phyloP scores from a whole-genome alignment of 495 filamentous ascomycete species.

The Aspergillus avenaceus region DNA sequence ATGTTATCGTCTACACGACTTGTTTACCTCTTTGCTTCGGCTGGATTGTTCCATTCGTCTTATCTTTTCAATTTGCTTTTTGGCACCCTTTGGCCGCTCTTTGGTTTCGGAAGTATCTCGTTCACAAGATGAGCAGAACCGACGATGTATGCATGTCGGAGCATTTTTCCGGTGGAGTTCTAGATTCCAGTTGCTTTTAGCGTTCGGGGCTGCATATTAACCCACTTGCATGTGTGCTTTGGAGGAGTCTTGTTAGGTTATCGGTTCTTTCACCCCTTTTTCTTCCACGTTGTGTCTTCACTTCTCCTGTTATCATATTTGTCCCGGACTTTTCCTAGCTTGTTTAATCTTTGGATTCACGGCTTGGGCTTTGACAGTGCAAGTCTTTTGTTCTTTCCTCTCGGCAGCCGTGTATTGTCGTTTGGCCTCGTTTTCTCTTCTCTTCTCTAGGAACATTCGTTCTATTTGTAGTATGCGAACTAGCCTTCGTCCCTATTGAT shows the following conservation, averaged over 20 bases:
- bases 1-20: slow-evolving; percentile 1
- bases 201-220: slow-evolving; percentile 11
- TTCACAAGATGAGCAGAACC: slow-evolving; percentile 6
- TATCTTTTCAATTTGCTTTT: background rate
- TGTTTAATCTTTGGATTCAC: slow-evolving; percentile 1
- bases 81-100: background rate
- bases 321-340: background rate
- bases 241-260: slow-evolving; percentile 12
- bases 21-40: background rate
- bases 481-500: background rate
- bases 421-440: background rate
- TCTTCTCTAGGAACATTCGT: background rate
- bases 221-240: slow-evolving; percentile 11
- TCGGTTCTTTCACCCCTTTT: background rate
- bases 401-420: background rate
- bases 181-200: slow-evolving; percentile 13
- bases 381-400: background rate
- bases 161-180: slow-evolving; percentile 21
- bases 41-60: slow-evolving; percentile 6
- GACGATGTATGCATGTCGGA: slow-evolving; percentile 8
- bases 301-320: slow-evolving; percentile 5
- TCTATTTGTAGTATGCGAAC: background rate
- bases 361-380: background rate
- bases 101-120: slow-evolving; percentile 7
- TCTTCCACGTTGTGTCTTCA: background rate